Evolutionary conservation across 2,329 filamentous ascomycete species (phyloP).

Genomic region (Xylaria sp.): DNA sequence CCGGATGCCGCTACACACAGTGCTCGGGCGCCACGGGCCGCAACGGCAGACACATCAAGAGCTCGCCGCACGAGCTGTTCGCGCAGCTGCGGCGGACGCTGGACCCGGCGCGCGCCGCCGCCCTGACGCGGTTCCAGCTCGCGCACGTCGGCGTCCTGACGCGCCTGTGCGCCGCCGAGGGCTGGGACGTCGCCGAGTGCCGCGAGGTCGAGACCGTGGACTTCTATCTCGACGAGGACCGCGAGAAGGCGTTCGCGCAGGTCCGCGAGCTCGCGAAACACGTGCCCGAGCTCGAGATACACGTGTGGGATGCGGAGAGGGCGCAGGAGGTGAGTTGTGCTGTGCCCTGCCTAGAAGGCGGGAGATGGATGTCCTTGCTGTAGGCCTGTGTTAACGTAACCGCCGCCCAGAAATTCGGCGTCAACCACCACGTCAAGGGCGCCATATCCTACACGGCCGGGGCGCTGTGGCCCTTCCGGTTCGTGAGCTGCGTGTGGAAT

Average conservation of each 20-base stretch:
- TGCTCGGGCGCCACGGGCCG: conserved; percentile 57
- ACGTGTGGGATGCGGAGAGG: conserved; percentile 39
- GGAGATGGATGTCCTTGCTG: conserved; percentile 5
- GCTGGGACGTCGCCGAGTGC: conserved; percentile 42
- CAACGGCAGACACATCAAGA: conserved; percentile 57
- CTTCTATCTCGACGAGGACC: conserved; percentile 45
- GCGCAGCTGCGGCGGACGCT: conserved; percentile 35
- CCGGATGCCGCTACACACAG: too few species aligned
- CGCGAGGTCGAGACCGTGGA: conserved; percentile 52
- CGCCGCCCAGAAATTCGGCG: conserved; percentile 38
- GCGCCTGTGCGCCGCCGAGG: conserved; percentile 42
- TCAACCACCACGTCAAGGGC: conserved; percentile 41
- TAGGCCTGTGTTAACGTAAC: conserved; percentile 5
- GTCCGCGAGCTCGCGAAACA: conserved; percentile 40
- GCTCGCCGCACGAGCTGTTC: conserved; percentile 47
- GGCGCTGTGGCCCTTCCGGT: conserved; percentile 54
- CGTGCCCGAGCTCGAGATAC: conserved; percentile 45
- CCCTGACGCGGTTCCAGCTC: conserved; percentile 48
- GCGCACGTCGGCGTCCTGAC: conserved; percentile 44
- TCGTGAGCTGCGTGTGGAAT: conserved; percentile 51
- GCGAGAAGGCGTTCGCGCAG: conserved; percentile 36
- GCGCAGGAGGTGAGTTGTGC: conserved; percentile 35
- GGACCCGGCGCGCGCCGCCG: conserved; percentile 42
- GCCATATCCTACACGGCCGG: conserved; percentile 50
- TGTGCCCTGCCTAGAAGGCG: background rate